Conservation (phyloP, 257 asterid species). For the Agastache rugosa region DNA sequence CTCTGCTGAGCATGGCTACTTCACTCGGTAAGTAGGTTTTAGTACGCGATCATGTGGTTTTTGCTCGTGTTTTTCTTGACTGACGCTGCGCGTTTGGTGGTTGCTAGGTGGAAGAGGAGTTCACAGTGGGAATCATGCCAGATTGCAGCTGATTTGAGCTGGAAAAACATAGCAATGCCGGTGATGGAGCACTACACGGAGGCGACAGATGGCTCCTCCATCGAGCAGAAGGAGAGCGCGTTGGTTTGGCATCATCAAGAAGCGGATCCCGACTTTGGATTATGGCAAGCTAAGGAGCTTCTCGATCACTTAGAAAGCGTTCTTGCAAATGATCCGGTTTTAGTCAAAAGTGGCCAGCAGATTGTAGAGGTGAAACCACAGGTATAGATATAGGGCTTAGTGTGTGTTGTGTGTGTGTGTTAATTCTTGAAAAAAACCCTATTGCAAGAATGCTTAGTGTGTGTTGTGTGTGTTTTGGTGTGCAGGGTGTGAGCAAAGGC, state of each 20-base stretch:
- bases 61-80: neutral
- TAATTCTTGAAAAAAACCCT: too few relatives aligned
- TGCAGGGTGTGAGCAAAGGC: constrained; percentile 94
- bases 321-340: constrained; percentile 85
- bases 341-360: constrained; percentile 82
- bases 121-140: constrained; percentile 72
- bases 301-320: constrained; percentile 91
- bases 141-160: constrained; percentile 52
- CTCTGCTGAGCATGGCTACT: constrained; percentile 94
- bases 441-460: neutral
- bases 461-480: neutral
- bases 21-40: constrained; percentile 54
- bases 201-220: constrained; percentile 89
- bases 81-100: neutral
- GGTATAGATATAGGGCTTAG: constrained; percentile 46
- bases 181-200: constrained; percentile 87
- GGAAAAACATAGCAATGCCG: constrained; percentile 77
- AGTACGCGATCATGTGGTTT: neutral
- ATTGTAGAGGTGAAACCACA: constrained; percentile 94
- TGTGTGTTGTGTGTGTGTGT: too few relatives aligned
- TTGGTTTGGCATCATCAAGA: constrained; percentile 93
- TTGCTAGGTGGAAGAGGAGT: constrained; percentile 59
- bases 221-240: constrained; percentile 89
- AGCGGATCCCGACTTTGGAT: constrained; percentile 88
- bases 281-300: constrained; percentile 90